Evolutionary conservation across 2,329 filamentous ascomycete species (phyloP).

Genomic region (Colletotrichum echinochloae): DNA sequence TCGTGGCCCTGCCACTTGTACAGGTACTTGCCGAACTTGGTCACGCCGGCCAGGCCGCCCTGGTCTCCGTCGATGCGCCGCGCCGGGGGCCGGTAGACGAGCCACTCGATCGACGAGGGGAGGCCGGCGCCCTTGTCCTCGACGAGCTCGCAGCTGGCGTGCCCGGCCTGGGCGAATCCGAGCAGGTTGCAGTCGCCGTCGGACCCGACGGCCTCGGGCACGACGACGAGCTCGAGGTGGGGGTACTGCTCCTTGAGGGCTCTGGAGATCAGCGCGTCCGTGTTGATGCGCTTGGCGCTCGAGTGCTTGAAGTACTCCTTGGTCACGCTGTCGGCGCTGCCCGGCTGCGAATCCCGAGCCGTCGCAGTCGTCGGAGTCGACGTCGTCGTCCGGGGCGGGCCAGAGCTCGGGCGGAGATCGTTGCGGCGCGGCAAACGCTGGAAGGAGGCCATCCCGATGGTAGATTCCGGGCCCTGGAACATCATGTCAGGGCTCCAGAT

Average conservation of each 20-base stretch:
- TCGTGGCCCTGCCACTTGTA: conserved; percentile 57
- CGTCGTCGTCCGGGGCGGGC: neutral
- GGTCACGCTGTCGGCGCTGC: conserved; percentile 41
- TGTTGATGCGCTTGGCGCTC: conserved; percentile 55
- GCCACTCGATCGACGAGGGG: conserved; percentile 54
- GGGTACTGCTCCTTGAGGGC: conserved; percentile 59
- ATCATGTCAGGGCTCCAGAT: conserved; percentile 11
- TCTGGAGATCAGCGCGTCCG: conserved; percentile 55
- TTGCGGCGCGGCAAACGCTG: neutral
- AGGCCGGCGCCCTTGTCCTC: conserved; percentile 44
- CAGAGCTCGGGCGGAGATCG: neutral
- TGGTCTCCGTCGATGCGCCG: conserved; percentile 55
- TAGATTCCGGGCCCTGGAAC: neutral
- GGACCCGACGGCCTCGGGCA: conserved; percentile 43
- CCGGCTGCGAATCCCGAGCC: neutral
- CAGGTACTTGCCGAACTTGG: conserved; percentile 56
- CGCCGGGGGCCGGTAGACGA: conserved; percentile 54
- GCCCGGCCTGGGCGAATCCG: conserved; percentile 55
- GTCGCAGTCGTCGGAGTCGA: too few relatives aligned
- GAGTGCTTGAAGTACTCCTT: conserved; percentile 56
- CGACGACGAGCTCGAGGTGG: conserved; percentile 55
- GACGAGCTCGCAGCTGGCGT: conserved; percentile 50
- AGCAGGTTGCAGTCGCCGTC: conserved; percentile 52
- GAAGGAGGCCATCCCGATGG: neutral
- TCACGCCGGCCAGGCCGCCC: conserved; percentile 49